Evolutionary conservation across 345 rosid genomes (phyloP).

Genomic region (Citrus inodora): DNA sequence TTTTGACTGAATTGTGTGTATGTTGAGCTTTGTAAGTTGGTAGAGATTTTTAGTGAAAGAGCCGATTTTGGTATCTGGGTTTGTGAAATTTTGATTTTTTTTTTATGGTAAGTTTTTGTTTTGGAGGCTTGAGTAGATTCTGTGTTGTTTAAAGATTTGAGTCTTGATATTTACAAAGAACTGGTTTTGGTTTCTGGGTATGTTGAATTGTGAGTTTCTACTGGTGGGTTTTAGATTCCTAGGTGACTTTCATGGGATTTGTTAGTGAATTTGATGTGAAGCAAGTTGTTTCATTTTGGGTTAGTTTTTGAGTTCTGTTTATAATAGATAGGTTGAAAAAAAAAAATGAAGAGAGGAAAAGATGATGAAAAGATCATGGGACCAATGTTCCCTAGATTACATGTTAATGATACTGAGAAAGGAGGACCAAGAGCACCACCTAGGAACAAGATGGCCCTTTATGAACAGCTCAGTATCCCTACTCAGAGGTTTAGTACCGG

Average conservation of each 20-base stretch:
- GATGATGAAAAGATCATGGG: slow-evolving; percentile 64
- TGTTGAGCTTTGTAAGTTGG: background rate
- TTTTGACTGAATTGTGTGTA: background rate
- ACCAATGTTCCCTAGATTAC: slow-evolving; percentile 92
- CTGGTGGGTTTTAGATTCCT: background rate
- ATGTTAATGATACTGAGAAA: slow-evolving; percentile 85
- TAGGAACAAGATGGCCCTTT: slow-evolving; percentile 98
- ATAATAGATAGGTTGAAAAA: slow-evolving; percentile 1
- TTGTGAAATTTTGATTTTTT: background rate
- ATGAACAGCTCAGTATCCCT: slow-evolving; percentile 87
- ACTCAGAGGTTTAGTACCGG: slow-evolving; percentile 67
- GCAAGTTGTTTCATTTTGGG: slow-evolving; percentile 3
- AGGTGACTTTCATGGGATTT: slow-evolving; percentile 11
- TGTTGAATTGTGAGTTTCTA: slow-evolving; percentile 2
- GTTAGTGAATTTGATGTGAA: background rate
- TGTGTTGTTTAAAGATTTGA: slow-evolving; percentile 2
- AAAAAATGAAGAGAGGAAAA: slow-evolving; percentile 68
- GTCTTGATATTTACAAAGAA: background rate
- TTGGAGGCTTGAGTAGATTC: background rate
- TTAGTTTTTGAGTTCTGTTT: slow-evolving; percentile 10
- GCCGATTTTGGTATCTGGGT: slow-evolving; percentile 13
- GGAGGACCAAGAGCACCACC: slow-evolving; percentile 99
- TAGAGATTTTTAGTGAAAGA: background rate
- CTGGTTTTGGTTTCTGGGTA: background rate
- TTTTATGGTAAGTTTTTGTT: slow-evolving; percentile 1